These are phyloP conservation scores for Lecanicillium sp. DNA, from an alignment of 2,329 filamentous ascomycete genomes.

Conservation along the genomic window DNA sequence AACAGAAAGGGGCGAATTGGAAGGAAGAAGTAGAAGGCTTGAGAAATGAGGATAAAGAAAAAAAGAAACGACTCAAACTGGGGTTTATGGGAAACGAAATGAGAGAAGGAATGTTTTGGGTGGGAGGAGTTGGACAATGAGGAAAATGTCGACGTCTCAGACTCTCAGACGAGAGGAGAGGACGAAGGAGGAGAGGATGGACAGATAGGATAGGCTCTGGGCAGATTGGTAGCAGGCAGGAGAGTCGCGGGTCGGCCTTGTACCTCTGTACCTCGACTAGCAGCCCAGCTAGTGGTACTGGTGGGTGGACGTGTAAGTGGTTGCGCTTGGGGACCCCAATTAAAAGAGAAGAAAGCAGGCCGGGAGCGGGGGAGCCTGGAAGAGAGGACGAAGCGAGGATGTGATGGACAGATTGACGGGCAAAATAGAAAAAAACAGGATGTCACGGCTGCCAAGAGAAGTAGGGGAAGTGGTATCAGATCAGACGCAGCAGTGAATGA, in stretches of 20 bases:
- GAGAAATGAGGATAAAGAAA: background rate
- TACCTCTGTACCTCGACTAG: too few species aligned
- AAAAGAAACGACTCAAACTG: too few species aligned
- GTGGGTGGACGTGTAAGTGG: conserved; percentile 12
- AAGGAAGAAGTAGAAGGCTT: background rate
- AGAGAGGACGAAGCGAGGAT: too few species aligned
- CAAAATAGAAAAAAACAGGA: too few species aligned
- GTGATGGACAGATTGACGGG: too few species aligned
- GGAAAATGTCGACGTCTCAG: conserved; percentile 3
- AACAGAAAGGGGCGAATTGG: background rate
- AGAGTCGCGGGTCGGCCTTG: too few species aligned
- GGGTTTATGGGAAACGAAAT: background rate
- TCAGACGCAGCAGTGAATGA: background rate
- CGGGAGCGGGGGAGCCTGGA: too few species aligned
- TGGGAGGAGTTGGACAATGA: background rate
- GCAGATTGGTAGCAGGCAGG: background rate
- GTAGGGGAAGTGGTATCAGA: too few species aligned
- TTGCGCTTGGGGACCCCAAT: too few species aligned
- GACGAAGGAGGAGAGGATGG: background rate
- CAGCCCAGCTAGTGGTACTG: background rate
- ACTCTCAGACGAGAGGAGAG: background rate
- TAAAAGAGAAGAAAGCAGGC: background rate
- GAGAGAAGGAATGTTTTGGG: background rate
- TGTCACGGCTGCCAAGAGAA: too few species aligned
- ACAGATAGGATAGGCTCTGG: background rate